A percentile compares a stretch with the other conserved stretches of the same genome.
phyloP scores from a whole-genome alignment of 192 early-diverging fungal genomes.

The Funneliformis geosporum region DNA sequence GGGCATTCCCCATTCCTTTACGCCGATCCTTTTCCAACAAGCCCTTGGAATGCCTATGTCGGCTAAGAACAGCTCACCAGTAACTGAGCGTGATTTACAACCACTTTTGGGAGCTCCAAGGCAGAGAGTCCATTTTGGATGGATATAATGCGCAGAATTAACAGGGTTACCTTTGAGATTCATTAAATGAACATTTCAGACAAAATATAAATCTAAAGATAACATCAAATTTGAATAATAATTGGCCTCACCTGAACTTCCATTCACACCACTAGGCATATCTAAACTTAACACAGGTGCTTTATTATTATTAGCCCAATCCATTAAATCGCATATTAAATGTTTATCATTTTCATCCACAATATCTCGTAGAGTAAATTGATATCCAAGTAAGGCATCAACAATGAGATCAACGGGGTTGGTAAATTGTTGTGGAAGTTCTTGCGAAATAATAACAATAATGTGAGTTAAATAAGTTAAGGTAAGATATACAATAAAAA shows the following conservation, averaged over 20 bases:
- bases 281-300: slow-evolving; percentile 68
- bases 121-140: slow-evolving; percentile 77
- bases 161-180: slow-evolving; percentile 49
- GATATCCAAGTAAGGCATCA: slow-evolving; percentile 67
- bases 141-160: slow-evolving; percentile 56
- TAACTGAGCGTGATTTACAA: slow-evolving; percentile 53
- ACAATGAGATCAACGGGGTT: slow-evolving; percentile 70
- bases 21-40: slow-evolving; percentile 60
- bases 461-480: not conserved
- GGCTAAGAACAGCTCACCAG: slow-evolving; percentile 75
- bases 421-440: slow-evolving; percentile 58
- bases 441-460: slow-evolving; percentile 28
- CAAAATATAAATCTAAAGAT: too few species aligned
- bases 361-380: slow-evolving; percentile 59
- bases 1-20: slow-evolving; percentile 54
- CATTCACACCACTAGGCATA: slow-evolving; percentile 68
- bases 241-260: slow-evolving; percentile 42
- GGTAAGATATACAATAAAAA: not conserved
- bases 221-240: not conserved
- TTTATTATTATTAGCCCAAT: slow-evolving; percentile 70
- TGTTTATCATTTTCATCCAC: slow-evolving; percentile 44
- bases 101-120: slow-evolving; percentile 72
- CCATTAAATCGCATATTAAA: slow-evolving; percentile 60
- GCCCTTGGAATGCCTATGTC: slow-evolving; percentile 72
- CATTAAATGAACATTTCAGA: not conserved